Conservation (phyloP, 1,284 basidiomycete genomes). For the Salmacisia buchloeana region DNA sequence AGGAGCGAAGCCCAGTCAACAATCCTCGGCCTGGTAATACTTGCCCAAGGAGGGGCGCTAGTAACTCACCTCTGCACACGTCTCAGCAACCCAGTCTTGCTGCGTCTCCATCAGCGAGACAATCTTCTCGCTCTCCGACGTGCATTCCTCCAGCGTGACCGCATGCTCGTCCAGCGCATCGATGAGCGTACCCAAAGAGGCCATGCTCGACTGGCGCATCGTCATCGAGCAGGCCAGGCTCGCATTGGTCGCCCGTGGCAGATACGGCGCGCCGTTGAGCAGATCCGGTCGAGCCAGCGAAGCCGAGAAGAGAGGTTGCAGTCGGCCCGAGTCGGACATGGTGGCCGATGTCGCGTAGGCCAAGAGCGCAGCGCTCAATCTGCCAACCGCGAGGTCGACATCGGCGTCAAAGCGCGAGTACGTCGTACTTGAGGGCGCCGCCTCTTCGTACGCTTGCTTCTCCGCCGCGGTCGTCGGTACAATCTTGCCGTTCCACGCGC, state of each 20-base stretch:
- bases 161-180: constrained; percentile 62
- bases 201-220: constrained; percentile 59
- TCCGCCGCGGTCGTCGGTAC: constrained; percentile 69
- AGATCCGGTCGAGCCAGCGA: constrained; percentile 24
- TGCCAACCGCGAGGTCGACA: constrained; percentile 23
- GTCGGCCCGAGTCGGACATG: background rate
- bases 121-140: constrained; percentile 66
- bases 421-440: constrained; percentile 36
- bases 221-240: constrained; percentile 16
- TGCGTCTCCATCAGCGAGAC: constrained; percentile 67
- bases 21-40: too few relatives aligned
- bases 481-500: constrained; percentile 61
- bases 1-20: background rate
- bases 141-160: constrained; percentile 59
- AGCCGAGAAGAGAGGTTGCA: constrained; percentile 25
- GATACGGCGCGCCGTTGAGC: constrained; percentile 55
- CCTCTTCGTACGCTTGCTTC: constrained; percentile 53
- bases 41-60: too few relatives aligned
- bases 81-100: constrained; percentile 67
- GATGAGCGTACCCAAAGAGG: constrained; percentile 63
- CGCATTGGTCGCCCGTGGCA: constrained; percentile 17
- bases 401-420: constrained; percentile 25
- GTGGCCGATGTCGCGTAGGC: constrained; percentile 38
- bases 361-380: constrained; percentile 30
- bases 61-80: constrained; percentile 56